phyloP scores from a whole-genome alignment of 164 flowering plant species.

The Paratinospora sagittata region DNA sequence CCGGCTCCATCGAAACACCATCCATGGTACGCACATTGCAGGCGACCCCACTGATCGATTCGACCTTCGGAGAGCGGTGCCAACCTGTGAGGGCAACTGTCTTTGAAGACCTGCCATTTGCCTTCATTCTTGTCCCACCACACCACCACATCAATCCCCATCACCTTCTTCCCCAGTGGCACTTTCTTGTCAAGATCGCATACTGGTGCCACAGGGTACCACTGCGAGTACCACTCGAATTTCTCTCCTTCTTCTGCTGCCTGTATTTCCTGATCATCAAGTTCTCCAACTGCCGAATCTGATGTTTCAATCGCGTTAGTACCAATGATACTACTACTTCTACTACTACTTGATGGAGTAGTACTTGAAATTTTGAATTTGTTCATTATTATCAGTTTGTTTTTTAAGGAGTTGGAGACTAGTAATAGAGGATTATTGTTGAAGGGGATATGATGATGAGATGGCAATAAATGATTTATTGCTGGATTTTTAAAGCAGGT shows the following conservation, averaged over 20 bases:
- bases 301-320: too few species aligned
- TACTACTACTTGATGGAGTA: too few species aligned
- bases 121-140: slow-evolving; percentile 85
- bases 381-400: too few species aligned
- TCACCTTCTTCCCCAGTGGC: slow-evolving; percentile 67
- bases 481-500: too few species aligned
- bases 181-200: slow-evolving; percentile 83
- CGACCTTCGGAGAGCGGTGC: slow-evolving; percentile 93
- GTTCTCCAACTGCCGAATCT: slow-evolving; percentile 20
- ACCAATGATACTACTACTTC: too few species aligned
- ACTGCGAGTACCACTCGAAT: slow-evolving; percentile 76
- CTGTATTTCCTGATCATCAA: slow-evolving; percentile 25
- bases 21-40: slow-evolving; percentile 96
- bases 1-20: slow-evolving; percentile 93
- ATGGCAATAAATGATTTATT: too few species aligned
- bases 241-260: slow-evolving; percentile 29
- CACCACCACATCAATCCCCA: slow-evolving; percentile 83
- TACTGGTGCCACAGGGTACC: slow-evolving; percentile 72
- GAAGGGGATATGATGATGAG: too few species aligned
- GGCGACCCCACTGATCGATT: slow-evolving; percentile 79
- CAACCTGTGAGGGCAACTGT: slow-evolving; percentile 84
- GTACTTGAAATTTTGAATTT: too few species aligned
- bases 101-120: slow-evolving; percentile 82
- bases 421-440: too few species aligned
- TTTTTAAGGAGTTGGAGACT: too few species aligned